Evolutionary conservation across 164 flowering plant species (phyloP).

Genomic region (Vitis riparia): DNA sequence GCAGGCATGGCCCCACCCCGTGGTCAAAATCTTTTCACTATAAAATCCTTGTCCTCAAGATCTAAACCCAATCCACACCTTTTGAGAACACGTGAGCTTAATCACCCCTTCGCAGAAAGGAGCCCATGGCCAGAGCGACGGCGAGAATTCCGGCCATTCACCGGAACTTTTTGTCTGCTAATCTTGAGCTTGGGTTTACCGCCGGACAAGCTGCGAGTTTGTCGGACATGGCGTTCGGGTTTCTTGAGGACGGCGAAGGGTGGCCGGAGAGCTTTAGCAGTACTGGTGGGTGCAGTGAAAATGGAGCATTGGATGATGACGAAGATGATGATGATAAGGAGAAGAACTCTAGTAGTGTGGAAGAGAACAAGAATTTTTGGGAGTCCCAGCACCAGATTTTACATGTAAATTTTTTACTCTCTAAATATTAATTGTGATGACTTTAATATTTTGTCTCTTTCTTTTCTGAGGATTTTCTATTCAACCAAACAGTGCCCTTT

Average conservation of each 20-base stretch:
- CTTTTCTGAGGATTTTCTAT: no score
- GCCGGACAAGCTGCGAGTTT: conserved; percentile 11
- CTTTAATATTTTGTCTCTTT: background rate
- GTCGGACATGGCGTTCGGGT: conserved; percentile 27
- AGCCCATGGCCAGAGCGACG: conserved; percentile 2
- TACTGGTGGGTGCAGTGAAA: conserved; percentile 3
- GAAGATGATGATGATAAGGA: conserved; percentile 21
- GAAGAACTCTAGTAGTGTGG: conserved; percentile 13
- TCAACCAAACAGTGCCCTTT: no score
- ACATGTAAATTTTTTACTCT: conserved; percentile 30
- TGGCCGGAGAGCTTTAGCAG: conserved; percentile 12
- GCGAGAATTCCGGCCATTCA: conserved; percentile 4
- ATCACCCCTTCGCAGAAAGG: background rate
- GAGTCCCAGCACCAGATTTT: conserved; percentile 46
- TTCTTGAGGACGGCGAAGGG: conserved; percentile 13
- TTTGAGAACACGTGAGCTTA: no score
- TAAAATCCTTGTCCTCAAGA: no score
- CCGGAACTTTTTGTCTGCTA: conserved; percentile 15
- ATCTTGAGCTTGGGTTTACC: conserved; percentile 6
- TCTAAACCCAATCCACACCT: no score
- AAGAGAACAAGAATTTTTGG: conserved; percentile 50
- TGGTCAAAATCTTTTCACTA: no score
- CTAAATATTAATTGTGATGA: no score
- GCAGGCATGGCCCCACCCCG: no score
- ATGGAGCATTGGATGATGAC: background rate